Base-by-base conservation (phyloP, 768 basidiomycete genomes). In the Psilocybe cubensis region DNA sequence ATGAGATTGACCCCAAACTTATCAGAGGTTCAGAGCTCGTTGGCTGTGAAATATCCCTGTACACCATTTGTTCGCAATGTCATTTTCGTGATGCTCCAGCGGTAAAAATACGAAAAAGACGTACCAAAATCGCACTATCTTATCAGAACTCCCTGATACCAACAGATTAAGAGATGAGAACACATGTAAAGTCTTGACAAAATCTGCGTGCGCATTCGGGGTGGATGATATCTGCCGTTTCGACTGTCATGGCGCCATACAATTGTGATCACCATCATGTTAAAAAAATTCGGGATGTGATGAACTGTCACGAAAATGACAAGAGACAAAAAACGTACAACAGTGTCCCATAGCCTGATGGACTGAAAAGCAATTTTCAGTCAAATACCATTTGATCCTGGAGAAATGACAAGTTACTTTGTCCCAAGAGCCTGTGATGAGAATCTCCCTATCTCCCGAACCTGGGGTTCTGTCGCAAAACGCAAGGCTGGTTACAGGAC, bases 371-470 rank as follows among this genome's bases (percentile, higher is more conserved):
- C 24, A 38, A 29, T 21, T 52, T 43, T 55, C 7, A 54, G 58
- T 63, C 57, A 63, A 33, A 25, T 44, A 20, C 33, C 6, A 3
- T 14, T 38, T n/a, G 18, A 29, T 17, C n/a, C 27, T 25, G 21
- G 41, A 52, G 29, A 43, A 38, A 21, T 20, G 21, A 61, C 60
- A 48, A 11, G 29, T 17, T 60, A 85, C 92, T 73, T 85, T 88
- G 70, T 99, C 97, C 97, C 97, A 99, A 44, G 95, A 95, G 20
- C 92, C 95, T 42, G 92, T 94, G 60, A 98, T 82, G 33, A 99
- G 73, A 7, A 90, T 69, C 59, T 79, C 77, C 11, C 69, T 72
- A 55, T 80, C 74, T 12, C 70, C 75, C 33, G 77, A 73, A 10
- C 76, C 74, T 23, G 63, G 58, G 14, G 53, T 62, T 54, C 71